Percentiles rank a stretch among this genome's conserved stretches.
Conservation (phyloP, 1,284 basidiomycete genomes). For the Sporisorium graminicola region DNA sequence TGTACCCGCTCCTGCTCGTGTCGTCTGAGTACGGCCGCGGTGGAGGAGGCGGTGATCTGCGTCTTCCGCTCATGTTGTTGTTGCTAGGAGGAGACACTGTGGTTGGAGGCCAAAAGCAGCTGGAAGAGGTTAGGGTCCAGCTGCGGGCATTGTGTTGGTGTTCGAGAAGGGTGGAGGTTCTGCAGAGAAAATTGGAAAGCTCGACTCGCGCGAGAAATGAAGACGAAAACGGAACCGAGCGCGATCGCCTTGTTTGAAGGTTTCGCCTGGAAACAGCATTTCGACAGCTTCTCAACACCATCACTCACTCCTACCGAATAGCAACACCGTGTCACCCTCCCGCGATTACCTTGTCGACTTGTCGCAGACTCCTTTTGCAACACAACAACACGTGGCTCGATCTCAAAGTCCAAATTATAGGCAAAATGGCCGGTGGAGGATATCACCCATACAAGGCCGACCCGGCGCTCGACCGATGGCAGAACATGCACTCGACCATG, state of each 20-base stretch:
- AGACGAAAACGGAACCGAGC: conserved; percentile 33
- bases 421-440: conserved; percentile 63
- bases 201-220: conserved; percentile 26
- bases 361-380: no score
- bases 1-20: background rate
- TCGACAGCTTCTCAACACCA: conserved; percentile 9
- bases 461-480: conserved; percentile 65
- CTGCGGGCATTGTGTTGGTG: background rate
- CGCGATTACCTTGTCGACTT: no score
- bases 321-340: background rate
- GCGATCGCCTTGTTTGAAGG: conserved; percentile 20
- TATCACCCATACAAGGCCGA: conserved; percentile 66
- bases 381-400: background rate
- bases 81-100: background rate
- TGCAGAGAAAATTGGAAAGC: background rate
- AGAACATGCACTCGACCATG: conserved; percentile 67
- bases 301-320: conserved; percentile 2
- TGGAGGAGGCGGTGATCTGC: conserved; percentile 26
- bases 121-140: conserved; percentile 13
- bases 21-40: conserved; percentile 26
- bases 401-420: background rate
- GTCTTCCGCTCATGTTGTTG: conserved; percentile 24
- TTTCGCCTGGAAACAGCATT: conserved; percentile 6
- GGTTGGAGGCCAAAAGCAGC: background rate
- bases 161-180: conserved; percentile 25